Percentiles rank a stretch among this genome's conserved stretches.
phyloP scores from a whole-genome alignment of 306 rosid genomes.

The Sechiopsis laciniata region DNA sequence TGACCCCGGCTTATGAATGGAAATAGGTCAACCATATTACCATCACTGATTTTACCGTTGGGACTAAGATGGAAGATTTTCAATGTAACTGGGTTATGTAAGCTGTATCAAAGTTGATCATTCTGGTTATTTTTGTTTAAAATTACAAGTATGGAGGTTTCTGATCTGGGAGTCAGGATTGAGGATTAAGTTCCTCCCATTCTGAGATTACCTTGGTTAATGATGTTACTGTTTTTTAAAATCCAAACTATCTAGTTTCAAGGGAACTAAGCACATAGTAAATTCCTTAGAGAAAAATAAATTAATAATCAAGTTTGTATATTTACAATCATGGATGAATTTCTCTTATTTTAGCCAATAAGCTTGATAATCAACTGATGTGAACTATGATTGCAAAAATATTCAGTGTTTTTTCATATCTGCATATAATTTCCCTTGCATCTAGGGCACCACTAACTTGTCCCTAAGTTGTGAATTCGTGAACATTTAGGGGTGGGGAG shows the following conservation, averaged over 20 bases:
- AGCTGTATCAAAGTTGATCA: background rate
- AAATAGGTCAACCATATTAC: slow-evolving; percentile 8
- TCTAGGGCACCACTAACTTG: too few relatives aligned
- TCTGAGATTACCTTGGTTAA: background rate
- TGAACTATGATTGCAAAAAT: background rate
- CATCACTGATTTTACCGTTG: background rate
- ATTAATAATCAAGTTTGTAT: background rate
- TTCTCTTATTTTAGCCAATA: background rate
- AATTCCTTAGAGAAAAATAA: background rate
- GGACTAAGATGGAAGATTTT: background rate
- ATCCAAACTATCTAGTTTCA: too few relatives aligned
- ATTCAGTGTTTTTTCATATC: background rate
- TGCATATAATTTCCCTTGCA: too few relatives aligned
- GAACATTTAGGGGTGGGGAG: too few relatives aligned
- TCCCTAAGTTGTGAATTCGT: too few relatives aligned
- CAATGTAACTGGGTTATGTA: background rate
- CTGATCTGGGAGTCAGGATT: background rate
- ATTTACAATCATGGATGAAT: background rate
- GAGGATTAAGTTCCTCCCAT: background rate
- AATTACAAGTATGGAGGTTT: background rate
- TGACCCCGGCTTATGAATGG: background rate
- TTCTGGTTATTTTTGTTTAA: background rate
- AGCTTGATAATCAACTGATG: background rate
- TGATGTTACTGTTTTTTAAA: too few relatives aligned
- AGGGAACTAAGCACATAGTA: background rate